These are phyloP conservation scores for Lentinus brumalis DNA, from an alignment of 768 basidiomycete species.

Conservation along the genomic window DNA sequence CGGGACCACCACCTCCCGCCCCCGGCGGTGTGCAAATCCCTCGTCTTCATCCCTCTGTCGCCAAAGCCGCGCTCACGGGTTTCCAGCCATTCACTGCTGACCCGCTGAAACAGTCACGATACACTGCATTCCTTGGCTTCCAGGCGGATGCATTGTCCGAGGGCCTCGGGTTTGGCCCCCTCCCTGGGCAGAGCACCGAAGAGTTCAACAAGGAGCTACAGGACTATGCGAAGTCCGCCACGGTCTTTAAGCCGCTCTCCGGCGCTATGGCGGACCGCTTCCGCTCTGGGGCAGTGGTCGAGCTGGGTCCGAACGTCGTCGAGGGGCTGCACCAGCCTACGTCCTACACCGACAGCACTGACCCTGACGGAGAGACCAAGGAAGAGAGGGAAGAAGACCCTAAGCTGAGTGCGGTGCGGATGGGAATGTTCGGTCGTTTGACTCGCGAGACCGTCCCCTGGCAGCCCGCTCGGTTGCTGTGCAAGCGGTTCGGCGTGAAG, in stretches of 20 bases:
- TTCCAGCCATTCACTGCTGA: slow-evolving; percentile 87
- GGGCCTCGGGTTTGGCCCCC: slow-evolving; percentile 49
- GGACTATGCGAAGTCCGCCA: slow-evolving; percentile 86
- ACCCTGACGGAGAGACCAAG: slow-evolving; percentile 30
- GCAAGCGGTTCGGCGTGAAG: slow-evolving; percentile 91
- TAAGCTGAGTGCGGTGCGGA: slow-evolving; percentile 74
- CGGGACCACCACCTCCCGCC: slow-evolving; percentile 28
- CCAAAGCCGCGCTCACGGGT: slow-evolving; percentile 83
- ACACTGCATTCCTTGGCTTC: slow-evolving; percentile 77
- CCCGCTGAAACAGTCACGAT: slow-evolving; percentile 81
- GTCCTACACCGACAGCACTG: background rate
- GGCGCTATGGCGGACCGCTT: slow-evolving; percentile 96
- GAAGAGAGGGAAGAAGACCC: slow-evolving; percentile 68
- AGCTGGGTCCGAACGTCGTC: slow-evolving; percentile 57
- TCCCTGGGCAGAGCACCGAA: slow-evolving; percentile 60
- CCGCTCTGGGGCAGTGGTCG: slow-evolving; percentile 76
- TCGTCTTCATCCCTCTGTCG: slow-evolving; percentile 69
- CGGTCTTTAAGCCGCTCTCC: slow-evolving; percentile 88
- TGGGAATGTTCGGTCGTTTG: slow-evolving; percentile 89
- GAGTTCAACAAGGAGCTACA: slow-evolving; percentile 80
- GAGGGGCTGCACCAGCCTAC: slow-evolving; percentile 71
- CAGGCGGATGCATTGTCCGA: slow-evolving; percentile 51
- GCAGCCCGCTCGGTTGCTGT: slow-evolving; percentile 83
- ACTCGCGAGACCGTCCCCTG: slow-evolving; percentile 77
- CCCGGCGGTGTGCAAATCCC: slow-evolving; percentile 40